A percentile compares a stretch with the other conserved stretches of the same genome.
Conservation (phyloP, 805 yeast genomes). For the Zygotorulaspora florentina region DNA sequence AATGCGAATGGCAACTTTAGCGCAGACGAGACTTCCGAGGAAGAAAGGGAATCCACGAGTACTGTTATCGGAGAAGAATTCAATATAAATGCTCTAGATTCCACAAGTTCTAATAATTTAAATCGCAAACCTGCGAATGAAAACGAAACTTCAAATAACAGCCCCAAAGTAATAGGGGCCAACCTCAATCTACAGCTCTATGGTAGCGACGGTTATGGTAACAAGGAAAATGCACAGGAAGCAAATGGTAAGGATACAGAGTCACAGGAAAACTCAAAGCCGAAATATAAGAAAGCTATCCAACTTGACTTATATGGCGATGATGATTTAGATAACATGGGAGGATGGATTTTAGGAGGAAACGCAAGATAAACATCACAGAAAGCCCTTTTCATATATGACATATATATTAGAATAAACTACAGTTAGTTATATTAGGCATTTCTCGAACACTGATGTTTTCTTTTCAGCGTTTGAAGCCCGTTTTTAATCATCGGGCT, state of each 20-base stretch:
- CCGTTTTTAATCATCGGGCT: too few relatives aligned
- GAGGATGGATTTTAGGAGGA: slow-evolving; percentile 33
- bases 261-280: slow-evolving; percentile 8
- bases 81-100: neutral
- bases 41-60: slow-evolving; percentile 12
- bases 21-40: slow-evolving; percentile 15
- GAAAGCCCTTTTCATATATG: too few relatives aligned
- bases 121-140: slow-evolving; percentile 2
- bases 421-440: too few relatives aligned
- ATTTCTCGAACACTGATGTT: too few relatives aligned
- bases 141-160: neutral
- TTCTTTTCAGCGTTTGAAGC: too few relatives aligned
- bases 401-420: too few relatives aligned
- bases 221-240: neutral
- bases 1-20: slow-evolving; percentile 10
- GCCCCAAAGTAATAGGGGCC: neutral
- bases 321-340: slow-evolving; percentile 21
- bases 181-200: slow-evolving; percentile 10
- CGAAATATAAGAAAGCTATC: slow-evolving; percentile 27
- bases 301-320: slow-evolving; percentile 33
- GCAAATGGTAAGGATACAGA: neutral
- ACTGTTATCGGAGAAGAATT: slow-evolving; percentile 10
- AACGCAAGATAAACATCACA: slow-evolving; percentile 18
- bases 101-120: neutral
- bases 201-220: slow-evolving; percentile 9